Conservation (phyloP, 768 basidiomycete genomes). For the Vararia minispora region DNA sequence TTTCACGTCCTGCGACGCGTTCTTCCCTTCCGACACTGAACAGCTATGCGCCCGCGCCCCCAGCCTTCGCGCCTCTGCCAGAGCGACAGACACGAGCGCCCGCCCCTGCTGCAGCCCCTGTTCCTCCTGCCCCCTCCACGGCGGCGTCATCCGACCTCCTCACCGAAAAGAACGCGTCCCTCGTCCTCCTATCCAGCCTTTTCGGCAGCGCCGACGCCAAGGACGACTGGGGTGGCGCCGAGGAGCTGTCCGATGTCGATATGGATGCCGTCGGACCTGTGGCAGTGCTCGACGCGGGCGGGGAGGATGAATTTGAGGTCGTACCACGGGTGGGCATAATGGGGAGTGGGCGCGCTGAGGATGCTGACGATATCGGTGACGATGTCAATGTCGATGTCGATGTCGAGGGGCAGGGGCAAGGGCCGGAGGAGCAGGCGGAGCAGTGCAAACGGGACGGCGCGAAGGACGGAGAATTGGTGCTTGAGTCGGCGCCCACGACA, state of each 20-base stretch:
- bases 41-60: too few species aligned
- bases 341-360: not conserved
- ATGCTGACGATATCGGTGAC: too few species aligned
- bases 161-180: constrained; percentile 33
- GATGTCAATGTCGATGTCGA: too few species aligned
- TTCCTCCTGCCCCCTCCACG: constrained; percentile 5
- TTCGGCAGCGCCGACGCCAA: constrained; percentile 31
- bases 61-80: too few species aligned
- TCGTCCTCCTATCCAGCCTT: constrained; percentile 39
- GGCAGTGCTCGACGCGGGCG: constrained; percentile 6
- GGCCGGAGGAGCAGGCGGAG: constrained; percentile 6
- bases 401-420: too few species aligned
- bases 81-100: too few species aligned
- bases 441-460: not conserved
- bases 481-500: not conserved
- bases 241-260: constrained; percentile 50
- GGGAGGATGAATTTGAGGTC: constrained; percentile 18
- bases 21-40: too few species aligned
- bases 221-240: constrained; percentile 49
- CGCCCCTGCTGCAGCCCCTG: not conserved
- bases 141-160: constrained; percentile 20
- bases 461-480: not conserved
- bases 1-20: too few species aligned
- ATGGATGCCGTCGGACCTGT: constrained; percentile 23
- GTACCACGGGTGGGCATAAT: not conserved